Base-by-base conservation (phyloP, 2,329 filamentous ascomycete species). In the Pseudocercospora crystallina region DNA sequence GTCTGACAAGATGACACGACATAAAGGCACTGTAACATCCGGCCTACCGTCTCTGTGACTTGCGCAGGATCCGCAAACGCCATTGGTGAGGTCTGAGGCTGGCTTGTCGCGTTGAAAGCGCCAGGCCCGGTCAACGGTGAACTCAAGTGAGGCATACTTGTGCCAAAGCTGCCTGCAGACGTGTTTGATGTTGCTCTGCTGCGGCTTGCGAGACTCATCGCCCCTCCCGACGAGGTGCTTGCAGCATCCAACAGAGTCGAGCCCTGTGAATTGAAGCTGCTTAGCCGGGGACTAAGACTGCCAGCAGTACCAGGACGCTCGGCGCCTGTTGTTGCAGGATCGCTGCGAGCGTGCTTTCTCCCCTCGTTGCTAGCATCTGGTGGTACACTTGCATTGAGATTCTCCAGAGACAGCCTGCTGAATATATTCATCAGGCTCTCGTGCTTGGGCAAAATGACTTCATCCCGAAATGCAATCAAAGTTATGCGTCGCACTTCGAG, bases 21-120 rank as follows among this genome's bases (percentile, higher is more conserved):
- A 67, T 87, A 92, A 71, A 97, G 86, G 70, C 94, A 99, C 74
- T 99, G 94, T 57, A 99, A 76, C 89, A 99, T 95, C 43, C 92
- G 80, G 0, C 90, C 94, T 1, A 96, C 91, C 61, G 92, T 96
- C 61, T 97, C 91, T 0, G 94, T 96, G 47, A 97, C 84, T 65
- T 94, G 84, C 66, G 89, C 87, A 11, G 65, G 62, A 45, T 66
- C 64, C 17, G 58, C 53, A 30, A 61, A 49, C 7, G 50, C 36
- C n/a, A 56, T 53, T 20, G 61, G 59, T 5, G 58, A 59, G 33
- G 49, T 13, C 43, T 58, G 51, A 13, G 54, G 61, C 33, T 58
- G 52, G 30, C 56, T 54, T 40, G 61, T 58, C 9, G 54, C 45
- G 44, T 49, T 57, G 41, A 61, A 60, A 4, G 57, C 56, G 8